Percentiles rank a stretch among this genome's conserved stretches.
These are phyloP conservation scores for Hibiscus tridactylites DNA, from an alignment of 345 rosid genomes.

Conservation along the genomic window DNA sequence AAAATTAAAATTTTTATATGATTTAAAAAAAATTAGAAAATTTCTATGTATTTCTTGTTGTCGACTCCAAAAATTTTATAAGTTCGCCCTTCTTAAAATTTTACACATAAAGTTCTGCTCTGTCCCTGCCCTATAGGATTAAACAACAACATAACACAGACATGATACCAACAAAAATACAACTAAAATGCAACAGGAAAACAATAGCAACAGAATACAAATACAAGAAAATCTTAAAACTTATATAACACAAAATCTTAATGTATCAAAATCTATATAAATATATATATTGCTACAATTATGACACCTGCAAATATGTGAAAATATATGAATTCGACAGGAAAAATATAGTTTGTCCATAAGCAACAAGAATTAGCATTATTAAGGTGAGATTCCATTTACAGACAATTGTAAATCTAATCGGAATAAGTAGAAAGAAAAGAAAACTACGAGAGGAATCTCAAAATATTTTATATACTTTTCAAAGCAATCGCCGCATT, in stretches of 20 bases:
- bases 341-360: not conserved
- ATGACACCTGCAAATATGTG: not conserved
- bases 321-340: not conserved
- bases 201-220: not conserved
- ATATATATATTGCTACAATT: not conserved
- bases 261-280: not conserved
- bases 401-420: not conserved
- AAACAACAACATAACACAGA: not conserved
- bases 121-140: not conserved
- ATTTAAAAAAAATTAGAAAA: no score
- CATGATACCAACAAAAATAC: not conserved
- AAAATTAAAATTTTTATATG: no score
- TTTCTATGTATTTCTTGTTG: no score
- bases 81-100: no score
- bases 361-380: not conserved
- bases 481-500: conserved; percentile 1
- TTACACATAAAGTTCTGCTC: no score
- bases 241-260: not conserved
- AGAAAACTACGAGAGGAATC: not conserved
- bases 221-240: not conserved
- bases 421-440: not conserved
- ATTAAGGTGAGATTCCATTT: conserved; percentile 1
- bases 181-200: not conserved
- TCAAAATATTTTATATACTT: not conserved
- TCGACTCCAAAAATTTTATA: no score